Conservation (phyloP, 192 early-diverging fungal species). For the Helicostylum pulchrum region DNA sequence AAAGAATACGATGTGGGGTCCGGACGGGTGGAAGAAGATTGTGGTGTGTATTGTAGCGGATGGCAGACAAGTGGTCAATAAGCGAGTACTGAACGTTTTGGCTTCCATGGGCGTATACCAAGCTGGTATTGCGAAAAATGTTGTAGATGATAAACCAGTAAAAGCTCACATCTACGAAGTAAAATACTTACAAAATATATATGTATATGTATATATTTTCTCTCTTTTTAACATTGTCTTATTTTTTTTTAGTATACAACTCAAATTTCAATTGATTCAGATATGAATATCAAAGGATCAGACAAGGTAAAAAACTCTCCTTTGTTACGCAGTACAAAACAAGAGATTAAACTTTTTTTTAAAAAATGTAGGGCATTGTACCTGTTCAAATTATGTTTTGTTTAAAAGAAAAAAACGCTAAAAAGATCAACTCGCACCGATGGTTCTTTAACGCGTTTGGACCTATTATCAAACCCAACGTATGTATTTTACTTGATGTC, state of each 20-base stretch:
- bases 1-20: conserved; percentile 47
- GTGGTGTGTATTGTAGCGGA: conserved; percentile 76
- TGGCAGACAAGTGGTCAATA: conserved; percentile 63
- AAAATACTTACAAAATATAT: no score
- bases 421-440: conserved; percentile 70
- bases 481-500: conserved; percentile 70
- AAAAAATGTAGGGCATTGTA: conserved; percentile 41
- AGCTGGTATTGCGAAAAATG: conserved; percentile 62
- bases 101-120: conserved; percentile 75
- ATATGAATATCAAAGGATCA: conserved; percentile 60
- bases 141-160: conserved; percentile 57
- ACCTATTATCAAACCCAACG: conserved; percentile 59
- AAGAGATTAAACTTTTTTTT: not conserved
- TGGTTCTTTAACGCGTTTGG: conserved; percentile 81
- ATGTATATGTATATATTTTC: no score
- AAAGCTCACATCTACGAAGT: conserved; percentile 63
- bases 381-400: conserved; percentile 76
- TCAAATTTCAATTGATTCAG: conserved; percentile 64
- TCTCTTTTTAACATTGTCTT: not conserved
- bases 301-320: conserved; percentile 43
- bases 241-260: conserved; percentile 64
- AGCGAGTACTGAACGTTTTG: conserved; percentile 58
- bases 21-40: conserved; percentile 68
- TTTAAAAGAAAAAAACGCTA: conserved; percentile 80
- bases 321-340: not conserved